phyloP scores from a whole-genome alignment of 164 flowering plant species.

The Magnolia officinalis region DNA sequence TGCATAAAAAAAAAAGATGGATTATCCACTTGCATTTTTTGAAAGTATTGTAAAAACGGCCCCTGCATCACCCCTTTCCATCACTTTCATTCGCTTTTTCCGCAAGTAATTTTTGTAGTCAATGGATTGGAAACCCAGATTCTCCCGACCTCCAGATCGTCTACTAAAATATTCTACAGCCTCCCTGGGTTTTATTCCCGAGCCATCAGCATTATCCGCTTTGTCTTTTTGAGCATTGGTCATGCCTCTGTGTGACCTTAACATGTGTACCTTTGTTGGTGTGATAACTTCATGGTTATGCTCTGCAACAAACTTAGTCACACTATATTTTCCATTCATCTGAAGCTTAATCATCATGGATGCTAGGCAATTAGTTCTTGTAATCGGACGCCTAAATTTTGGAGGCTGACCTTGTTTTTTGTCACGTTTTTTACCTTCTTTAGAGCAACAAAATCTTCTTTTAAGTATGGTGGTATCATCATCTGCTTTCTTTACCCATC shows the following conservation, averaged over 20 bases:
- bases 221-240: too few relatives aligned
- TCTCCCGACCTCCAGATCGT: neutral
- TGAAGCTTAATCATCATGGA: neutral
- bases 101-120: neutral
- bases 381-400: neutral
- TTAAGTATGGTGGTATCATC: neutral
- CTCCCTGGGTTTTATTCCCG: neutral
- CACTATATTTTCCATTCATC: neutral
- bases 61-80: neutral
- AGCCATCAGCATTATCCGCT: neutral
- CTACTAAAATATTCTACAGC: neutral
- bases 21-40: conserved; percentile 5
- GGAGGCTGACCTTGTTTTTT: neutral
- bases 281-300: neutral
- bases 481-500: neutral
- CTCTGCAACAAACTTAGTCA: neutral
- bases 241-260: neutral
- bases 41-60: conserved; percentile 10
- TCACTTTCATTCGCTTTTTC: neutral
- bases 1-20: conserved; percentile 8
- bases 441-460: neutral
- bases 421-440: neutral
- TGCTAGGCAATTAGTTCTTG: neutral
- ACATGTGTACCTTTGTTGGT: neutral
- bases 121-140: neutral